Percentiles rank a stretch among this genome's conserved stretches.
Evolutionary conservation across 306 rosid species (phyloP).

Genomic region (Begonia fuchsioides): DNA sequence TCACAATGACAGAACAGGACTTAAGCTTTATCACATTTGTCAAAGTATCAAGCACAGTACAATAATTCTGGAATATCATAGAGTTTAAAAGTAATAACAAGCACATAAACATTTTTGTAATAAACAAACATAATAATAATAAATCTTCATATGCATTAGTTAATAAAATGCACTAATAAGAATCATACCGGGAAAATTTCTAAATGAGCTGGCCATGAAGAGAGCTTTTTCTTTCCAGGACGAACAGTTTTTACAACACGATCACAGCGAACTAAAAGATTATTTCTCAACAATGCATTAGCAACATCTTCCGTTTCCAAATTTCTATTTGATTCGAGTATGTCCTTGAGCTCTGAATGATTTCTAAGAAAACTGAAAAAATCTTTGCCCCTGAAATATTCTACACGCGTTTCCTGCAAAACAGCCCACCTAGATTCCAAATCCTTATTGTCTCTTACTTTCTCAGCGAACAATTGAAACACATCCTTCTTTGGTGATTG

Average conservation of each 20-base stretch:
- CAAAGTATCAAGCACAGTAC: too few species aligned
- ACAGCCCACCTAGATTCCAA: conserved; percentile 96
- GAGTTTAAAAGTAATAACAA: too few species aligned
- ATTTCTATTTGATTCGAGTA: conserved; percentile 54
- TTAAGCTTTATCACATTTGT: too few species aligned
- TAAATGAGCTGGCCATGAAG: conserved; percentile 97
- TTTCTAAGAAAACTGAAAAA: conserved; percentile 61
- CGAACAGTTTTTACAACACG: conserved; percentile 93
- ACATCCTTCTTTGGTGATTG: conserved; percentile 71
- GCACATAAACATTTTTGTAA: too few species aligned
- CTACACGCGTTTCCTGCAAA: conserved; percentile 91
- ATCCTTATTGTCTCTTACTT: conserved; percentile 79
- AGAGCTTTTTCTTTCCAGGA: conserved; percentile 89
- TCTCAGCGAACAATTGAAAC: conserved; percentile 88
- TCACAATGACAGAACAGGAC: too few species aligned
- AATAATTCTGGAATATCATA: too few species aligned
- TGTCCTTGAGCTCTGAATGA: conserved; percentile 73
- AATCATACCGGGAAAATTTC: conserved; percentile 71
- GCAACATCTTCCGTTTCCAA: conserved; percentile 73
- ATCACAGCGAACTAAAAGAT: conserved; percentile 83
- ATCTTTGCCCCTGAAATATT: conserved; percentile 94
- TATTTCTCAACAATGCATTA: conserved; percentile 53
- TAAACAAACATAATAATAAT: too few species aligned
- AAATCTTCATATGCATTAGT: too few species aligned
- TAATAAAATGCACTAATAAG: too few species aligned